phyloP scores from a whole-genome alignment of 345 rosid species.

The Moricandia moricandioides region DNA sequence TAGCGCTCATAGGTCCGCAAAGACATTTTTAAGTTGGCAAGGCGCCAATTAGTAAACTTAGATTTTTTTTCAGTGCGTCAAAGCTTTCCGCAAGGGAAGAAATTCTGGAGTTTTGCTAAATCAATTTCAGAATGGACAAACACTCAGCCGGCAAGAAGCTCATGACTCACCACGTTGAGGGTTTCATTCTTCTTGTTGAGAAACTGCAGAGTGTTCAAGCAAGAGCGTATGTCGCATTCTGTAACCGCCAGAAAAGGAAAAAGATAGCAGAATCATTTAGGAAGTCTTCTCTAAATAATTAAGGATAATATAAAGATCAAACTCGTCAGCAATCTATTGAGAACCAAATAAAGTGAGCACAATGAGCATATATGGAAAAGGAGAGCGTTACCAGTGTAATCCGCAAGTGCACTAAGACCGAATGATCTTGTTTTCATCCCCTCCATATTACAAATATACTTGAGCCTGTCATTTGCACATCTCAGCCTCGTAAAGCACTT shows the following conservation, averaged over 20 bases:
- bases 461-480: constrained; percentile 55
- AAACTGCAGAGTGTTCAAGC: constrained; percentile 96
- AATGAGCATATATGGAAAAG: not conserved
- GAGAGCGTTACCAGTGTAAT: constrained; percentile 69
- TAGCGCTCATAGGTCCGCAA: not conserved
- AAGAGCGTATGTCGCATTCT: constrained; percentile 94
- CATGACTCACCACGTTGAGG: constrained; percentile 68
- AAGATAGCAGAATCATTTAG: constrained; percentile 20
- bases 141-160: not conserved
- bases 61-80: constrained; percentile 1
- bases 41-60: not conserved
- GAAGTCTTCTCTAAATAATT: not conserved
- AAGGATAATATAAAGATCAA: constrained; percentile 8
- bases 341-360: not conserved
- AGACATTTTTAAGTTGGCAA: constrained; percentile 8
- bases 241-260: constrained; percentile 31
- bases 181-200: constrained; percentile 83
- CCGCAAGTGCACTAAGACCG: constrained; percentile 78
- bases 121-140: constrained; percentile 10
- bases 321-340: not conserved
- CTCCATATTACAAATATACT: constrained; percentile 78
- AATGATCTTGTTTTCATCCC: constrained; percentile 82
- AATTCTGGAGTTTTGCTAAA: constrained; percentile 4
- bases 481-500: constrained; percentile 13
- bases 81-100: not conserved